Base-by-base conservation (phyloP, 768 basidiomycete genomes). In the Pholiota molesta region DNA sequence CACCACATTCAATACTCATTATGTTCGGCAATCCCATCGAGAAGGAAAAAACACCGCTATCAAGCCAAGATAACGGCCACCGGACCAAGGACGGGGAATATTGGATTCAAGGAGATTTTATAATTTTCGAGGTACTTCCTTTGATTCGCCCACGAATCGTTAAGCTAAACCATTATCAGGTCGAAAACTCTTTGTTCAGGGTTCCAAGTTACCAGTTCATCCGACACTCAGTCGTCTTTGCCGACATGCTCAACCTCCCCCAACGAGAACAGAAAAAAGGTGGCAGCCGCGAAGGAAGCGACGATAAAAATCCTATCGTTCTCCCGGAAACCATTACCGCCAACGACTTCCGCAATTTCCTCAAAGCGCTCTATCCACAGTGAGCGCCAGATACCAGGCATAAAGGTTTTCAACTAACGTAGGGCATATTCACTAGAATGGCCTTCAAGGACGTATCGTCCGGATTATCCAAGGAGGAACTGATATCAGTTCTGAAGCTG, bases 401-500 rank as follows among this genome's bases (percentile, higher is more conserved):
- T 9, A 31, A 31, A 31, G 3, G 6, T 31, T 6, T 31, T 31
- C 6, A 29, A 29, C 16, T 21, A 21, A 14, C 14, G 1, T 23
- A 23, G 19, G 51, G 6, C 21, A 6, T 26, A 29, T 54, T 31
- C 16, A 14, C 19, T 33, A 10, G 31, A 54, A 13, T 9, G 3
- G 29, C 52, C 1, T 33, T 14, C 29, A 33, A 16, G 1, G 35
- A 37, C 33, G n/a, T 54, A 19, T 14, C 31, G 13, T 19, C 26
- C 3, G 39, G 31, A 17, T 55, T 64, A 35, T 51, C 55, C 35
- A 56, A 62, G 47, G 40, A 35, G 4, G 65, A 63, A 35, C 42
- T 62, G 45, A 47, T 57, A 35, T 66, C 65, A 17, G 47, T 66
- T 16, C 52, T 66, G 21, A 59, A 61, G 29, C 49, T 66, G 7